Percentiles rank a stretch among this genome's conserved stretches.
Evolutionary conservation across 495 filamentous ascomycete species (phyloP).

Genomic region (Pyronema omphalodes): DNA sequence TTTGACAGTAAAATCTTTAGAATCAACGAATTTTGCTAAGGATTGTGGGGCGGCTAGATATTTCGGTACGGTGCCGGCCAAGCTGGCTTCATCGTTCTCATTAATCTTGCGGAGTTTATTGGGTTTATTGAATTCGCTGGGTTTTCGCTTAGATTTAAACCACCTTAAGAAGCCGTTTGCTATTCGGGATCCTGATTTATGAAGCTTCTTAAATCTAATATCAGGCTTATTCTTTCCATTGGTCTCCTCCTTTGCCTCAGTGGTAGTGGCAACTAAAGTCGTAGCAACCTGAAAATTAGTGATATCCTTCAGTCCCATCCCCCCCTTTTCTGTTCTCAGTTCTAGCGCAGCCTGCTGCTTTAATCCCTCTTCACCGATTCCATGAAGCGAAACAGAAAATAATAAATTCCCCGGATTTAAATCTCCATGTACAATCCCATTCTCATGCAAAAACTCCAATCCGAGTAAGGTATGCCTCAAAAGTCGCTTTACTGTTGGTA

Average conservation of each 20-base stretch:
- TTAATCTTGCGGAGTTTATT: constrained; percentile 10
- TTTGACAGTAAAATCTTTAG: constrained; percentile 25
- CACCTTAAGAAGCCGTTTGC: too few relatives aligned
- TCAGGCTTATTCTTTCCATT: too few relatives aligned
- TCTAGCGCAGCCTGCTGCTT: constrained; percentile 4
- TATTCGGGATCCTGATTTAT: too few relatives aligned
- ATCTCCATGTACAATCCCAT: constrained; percentile 32
- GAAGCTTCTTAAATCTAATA: too few relatives aligned
- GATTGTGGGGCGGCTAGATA: constrained; percentile 26
- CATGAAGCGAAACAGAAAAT: constrained; percentile 24
- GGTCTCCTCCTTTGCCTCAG: constrained; percentile 16
- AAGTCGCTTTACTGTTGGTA: constrained; percentile 27
- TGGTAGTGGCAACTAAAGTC: constrained; percentile 3
- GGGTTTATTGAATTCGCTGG: too few relatives aligned
- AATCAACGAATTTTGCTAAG: constrained; percentile 13
- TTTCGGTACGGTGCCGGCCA: constrained; percentile 21
- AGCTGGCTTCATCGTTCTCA: constrained; percentile 24
- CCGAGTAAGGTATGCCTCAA: constrained; percentile 28
- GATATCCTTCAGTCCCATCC: too few relatives aligned
- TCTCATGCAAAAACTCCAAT: constrained; percentile 28
- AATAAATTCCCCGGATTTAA: constrained; percentile 31
- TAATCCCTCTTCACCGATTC: constrained; percentile 12
- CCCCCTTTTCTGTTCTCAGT: too few relatives aligned
- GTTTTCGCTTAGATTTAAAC: too few relatives aligned
- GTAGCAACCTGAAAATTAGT: too few relatives aligned